Conservation (phyloP, 139 green algal genomes). For the Chlamydomonas incerta region DNA sequence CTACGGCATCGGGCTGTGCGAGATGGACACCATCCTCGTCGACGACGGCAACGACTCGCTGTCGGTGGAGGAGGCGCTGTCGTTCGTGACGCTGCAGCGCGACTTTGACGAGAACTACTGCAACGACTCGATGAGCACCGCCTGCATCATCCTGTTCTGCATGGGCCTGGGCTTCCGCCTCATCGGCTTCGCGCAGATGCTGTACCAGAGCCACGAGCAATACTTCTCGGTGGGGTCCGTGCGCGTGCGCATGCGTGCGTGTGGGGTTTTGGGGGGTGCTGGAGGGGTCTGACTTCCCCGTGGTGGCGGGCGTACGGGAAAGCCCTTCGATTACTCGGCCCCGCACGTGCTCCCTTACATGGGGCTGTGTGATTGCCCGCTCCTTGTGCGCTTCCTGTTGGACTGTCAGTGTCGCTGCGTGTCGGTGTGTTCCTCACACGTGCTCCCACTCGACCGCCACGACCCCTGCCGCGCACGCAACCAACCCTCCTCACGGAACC, state of each 20-base stretch:
- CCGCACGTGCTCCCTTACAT: too few relatives aligned
- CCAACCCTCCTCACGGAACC: too few relatives aligned
- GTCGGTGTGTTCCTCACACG: too few relatives aligned
- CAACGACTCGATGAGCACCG: neutral
- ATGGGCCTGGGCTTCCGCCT: neutral
- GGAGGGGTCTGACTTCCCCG: neutral
- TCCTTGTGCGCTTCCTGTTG: too few relatives aligned
- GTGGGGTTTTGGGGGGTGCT: neutral
- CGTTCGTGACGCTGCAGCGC: neutral
- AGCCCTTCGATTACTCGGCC: too few relatives aligned
- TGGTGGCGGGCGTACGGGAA: too few relatives aligned
- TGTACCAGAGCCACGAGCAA: neutral
- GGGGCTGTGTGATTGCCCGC: too few relatives aligned
- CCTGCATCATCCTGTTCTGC: neutral
- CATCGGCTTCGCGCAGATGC: neutral
- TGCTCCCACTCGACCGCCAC: too few relatives aligned
- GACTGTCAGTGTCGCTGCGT: too few relatives aligned
- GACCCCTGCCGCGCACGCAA: too few relatives aligned
- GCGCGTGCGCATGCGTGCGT: too few relatives aligned
- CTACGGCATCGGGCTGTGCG: constrained; percentile 44
- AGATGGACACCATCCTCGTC: constrained; percentile 39
- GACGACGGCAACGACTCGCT: constrained; percentile 9
- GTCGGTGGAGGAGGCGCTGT: neutral
- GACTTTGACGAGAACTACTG: neutral
- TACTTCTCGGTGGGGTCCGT: neutral